These are phyloP conservation scores for Angomonas ambiguus DNA, from an alignment of 208 protist species.

Conservation along the genomic window DNA sequence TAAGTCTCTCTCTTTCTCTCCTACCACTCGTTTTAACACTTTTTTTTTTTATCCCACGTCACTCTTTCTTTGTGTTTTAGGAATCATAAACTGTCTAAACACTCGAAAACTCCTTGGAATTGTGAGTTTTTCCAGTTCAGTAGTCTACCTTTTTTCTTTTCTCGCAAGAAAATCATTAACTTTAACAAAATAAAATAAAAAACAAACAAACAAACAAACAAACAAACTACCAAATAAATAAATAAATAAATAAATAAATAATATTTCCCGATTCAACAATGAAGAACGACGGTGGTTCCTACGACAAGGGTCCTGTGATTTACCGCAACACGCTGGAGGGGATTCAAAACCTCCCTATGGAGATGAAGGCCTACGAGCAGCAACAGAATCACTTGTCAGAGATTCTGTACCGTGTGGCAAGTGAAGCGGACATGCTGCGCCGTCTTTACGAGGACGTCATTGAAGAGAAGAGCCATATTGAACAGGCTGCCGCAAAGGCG, in stretches of 20 bases:
- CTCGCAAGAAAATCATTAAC: background rate
- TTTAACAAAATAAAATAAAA: background rate
- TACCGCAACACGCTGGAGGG: conserved; percentile 42
- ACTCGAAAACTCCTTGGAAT: conserved; percentile 9
- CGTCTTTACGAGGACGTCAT: conserved; percentile 59
- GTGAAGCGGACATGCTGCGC: conserved; percentile 40
- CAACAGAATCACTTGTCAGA: conserved; percentile 32
- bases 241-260: no score
- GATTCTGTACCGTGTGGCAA: conserved; percentile 30
- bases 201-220: background rate
- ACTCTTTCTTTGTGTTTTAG: conserved; percentile 1
- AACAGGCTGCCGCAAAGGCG: conserved; percentile 28
- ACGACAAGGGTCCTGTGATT: conserved; percentile 12
- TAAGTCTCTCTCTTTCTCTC: background rate
- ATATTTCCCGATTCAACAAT: no score
- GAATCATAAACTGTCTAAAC: no score
- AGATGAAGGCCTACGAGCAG: conserved; percentile 12
- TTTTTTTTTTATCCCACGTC: conserved; percentile 10
- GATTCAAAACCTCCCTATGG: conserved; percentile 26
- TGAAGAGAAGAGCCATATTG: conserved; percentile 48
- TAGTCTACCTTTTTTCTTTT: conserved; percentile 8
- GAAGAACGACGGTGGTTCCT: no score
- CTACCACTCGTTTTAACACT: background rate
- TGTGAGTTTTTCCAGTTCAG: conserved; percentile 7
- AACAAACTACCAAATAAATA: no score